Evolutionary conservation across 495 filamentous ascomycete species (phyloP), one percentile per base, ranked within the genome.

Genomic region (Amorphotheca resinae): DNA sequence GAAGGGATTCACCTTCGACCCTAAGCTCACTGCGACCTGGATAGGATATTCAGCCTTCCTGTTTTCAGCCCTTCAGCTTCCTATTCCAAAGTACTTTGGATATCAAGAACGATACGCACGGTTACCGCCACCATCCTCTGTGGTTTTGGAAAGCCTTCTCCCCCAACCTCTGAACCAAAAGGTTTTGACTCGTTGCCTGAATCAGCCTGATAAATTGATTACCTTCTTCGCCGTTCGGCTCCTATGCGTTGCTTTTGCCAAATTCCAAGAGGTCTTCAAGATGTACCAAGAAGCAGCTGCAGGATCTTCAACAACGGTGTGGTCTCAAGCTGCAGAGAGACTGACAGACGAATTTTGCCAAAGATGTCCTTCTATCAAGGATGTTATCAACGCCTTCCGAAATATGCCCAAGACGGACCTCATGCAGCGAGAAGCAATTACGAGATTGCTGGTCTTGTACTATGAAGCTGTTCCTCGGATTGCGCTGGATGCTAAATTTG

Each of bases 11-110:
- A 70, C 77, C 3, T 84, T 93, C 38, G 93, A 95, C 20, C 88
- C 91, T 0, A 96, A 95, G 53, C 67, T 87, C 8, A 86, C 86
- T 1, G 70, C 84, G 0, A 89, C 88, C 3, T 99, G 91, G 91
- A 80, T 96, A 51, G 87, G 88, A 15, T 95, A 88, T 55, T 87
- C 84, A 2, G 72, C 85, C 0, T 84, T 96, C 41, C 61, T 99
- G 4, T 88, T 91, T 57, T 81, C 80, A 17, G 69, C 72, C 0
- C 72, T 95, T 5, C 70, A 80, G 41, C 58, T 94, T 17, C 79
- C 81, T 9, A 64, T 93, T 33, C 86, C 86, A 11, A 50, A 63
- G 6, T 74, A 71, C 50, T 82, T 84, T 56, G 84, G 84, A 12
- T 62, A 64, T 16, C 44, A 38, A 7, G 52, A 58, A 1, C 48